Percentiles rank a stretch among this genome's conserved stretches.
Evolutionary conservation across 163 green algal species (phyloP).

Genomic region (Chlamydomonas reinhardtii): DNA sequence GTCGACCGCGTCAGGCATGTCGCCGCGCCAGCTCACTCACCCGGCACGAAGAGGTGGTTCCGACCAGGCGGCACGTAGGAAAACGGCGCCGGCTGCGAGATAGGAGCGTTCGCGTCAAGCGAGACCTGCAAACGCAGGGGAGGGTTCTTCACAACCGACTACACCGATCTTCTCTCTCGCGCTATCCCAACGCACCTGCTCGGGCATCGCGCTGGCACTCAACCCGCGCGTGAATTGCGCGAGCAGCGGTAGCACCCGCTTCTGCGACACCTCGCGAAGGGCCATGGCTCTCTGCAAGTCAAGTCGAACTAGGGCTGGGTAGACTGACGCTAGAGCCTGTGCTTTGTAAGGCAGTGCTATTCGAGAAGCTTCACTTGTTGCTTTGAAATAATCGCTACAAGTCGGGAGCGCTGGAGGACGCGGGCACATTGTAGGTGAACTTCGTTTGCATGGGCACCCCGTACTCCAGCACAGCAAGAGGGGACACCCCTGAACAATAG

Average conservation of each 20-base stretch:
- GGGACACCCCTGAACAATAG: too few species aligned
- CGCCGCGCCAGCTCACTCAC: conserved; percentile 50
- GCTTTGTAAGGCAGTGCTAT: too few species aligned
- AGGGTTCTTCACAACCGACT: not conserved
- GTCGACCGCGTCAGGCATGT: not conserved
- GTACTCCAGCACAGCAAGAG: too few species aligned
- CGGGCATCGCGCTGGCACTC: conserved; percentile 23
- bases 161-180: not conserved
- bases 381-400: too few species aligned
- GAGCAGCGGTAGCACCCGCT: conserved; percentile 31
- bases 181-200: conserved; percentile 33
- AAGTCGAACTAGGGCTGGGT: not conserved
- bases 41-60: conserved; percentile 96
- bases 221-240: not conserved
- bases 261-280: conserved; percentile 43
- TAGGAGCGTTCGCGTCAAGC: not conserved
- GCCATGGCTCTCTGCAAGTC: conserved; percentile 3
- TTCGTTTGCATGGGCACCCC: too few species aligned
- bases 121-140: not conserved
- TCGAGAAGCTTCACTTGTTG: too few species aligned
- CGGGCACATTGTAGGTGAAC: too few species aligned
- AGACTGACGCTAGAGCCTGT: too few species aligned
- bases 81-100: conserved; percentile 65
- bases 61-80: conserved; percentile 85
- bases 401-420: too few species aligned